Evolutionary conservation across 2,329 filamentous ascomycete species (phyloP).

Genomic region (Neofusicoccum sp.): DNA sequence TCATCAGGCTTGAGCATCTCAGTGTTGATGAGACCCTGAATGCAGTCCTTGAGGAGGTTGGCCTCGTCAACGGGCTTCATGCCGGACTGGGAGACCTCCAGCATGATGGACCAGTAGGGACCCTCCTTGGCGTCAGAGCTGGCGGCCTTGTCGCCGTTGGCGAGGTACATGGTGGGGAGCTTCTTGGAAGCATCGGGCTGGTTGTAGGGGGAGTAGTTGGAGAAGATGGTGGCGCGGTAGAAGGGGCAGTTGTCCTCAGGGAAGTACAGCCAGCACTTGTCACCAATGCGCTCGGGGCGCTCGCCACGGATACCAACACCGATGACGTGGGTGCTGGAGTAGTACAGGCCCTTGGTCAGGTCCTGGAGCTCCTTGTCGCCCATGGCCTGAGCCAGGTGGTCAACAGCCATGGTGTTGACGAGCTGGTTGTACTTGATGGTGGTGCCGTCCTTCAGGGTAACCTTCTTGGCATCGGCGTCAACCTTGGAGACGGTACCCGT

Average conservation of each 20-base stretch:
- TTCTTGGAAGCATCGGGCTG: slow-evolving; percentile 81
- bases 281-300: slow-evolving; percentile 92
- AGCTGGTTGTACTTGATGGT: slow-evolving; percentile 90
- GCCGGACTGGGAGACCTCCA: slow-evolving; percentile 93
- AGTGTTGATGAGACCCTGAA: slow-evolving; percentile 96
- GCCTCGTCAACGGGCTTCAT: slow-evolving; percentile 91
- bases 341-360: slow-evolving; percentile 89
- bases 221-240: slow-evolving; percentile 99
- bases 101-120: slow-evolving; percentile 99
- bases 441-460: slow-evolving; percentile 78
- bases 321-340: slow-evolving; percentile 95
- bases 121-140: slow-evolving; percentile 75
- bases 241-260: slow-evolving; percentile 98
- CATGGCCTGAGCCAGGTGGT: slow-evolving; percentile 83
- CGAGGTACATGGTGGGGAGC: slow-evolving; percentile 81
- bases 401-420: slow-evolving; percentile 93
- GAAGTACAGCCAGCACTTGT: slow-evolving; percentile 99
- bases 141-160: slow-evolving; percentile 76
- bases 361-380: slow-evolving; percentile 78
- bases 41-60: slow-evolving; percentile 84
- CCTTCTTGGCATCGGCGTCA: slow-evolving; percentile 79
- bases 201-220: slow-evolving; percentile 99
- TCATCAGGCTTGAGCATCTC: slow-evolving; percentile 89
- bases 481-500: slow-evolving; percentile 81
- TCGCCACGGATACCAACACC: slow-evolving; percentile 90